Percentiles rank a stretch among this genome's conserved stretches.
phyloP scores from a whole-genome alignment of 2,329 filamentous ascomycete species.

The Pseudogymnoascus sp. region DNA sequence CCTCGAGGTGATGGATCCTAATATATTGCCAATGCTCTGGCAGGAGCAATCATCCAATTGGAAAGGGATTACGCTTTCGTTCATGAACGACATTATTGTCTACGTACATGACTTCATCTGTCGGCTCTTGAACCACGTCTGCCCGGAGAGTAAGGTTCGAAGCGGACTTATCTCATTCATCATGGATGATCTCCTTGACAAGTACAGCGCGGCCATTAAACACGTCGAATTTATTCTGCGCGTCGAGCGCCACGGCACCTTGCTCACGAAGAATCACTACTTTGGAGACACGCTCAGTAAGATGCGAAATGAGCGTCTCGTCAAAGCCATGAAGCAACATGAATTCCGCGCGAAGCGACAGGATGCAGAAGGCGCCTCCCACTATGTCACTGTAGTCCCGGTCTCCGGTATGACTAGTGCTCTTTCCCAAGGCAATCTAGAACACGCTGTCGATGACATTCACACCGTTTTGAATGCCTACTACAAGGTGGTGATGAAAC shows the following conservation, averaged over 20 bases:
- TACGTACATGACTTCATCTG: slow-evolving; percentile 43
- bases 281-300: slow-evolving; percentile 37
- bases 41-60: slow-evolving; percentile 49
- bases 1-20: not conserved
- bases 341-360: not conserved
- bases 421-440: slow-evolving; percentile 26
- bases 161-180: slow-evolving; percentile 28
- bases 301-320: not conserved
- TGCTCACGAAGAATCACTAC: slow-evolving; percentile 45
- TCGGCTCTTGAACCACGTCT: slow-evolving; percentile 13
- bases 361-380: not conserved
- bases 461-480: slow-evolving; percentile 55
- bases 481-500: slow-evolving; percentile 53
- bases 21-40: slow-evolving; percentile 12
- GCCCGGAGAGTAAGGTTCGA: slow-evolving; percentile 36
- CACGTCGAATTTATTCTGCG: slow-evolving; percentile 45
- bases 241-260: slow-evolving; percentile 41
- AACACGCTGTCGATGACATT: slow-evolving; percentile 42
- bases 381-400: not conserved
- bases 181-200: slow-evolving; percentile 28
- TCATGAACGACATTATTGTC: slow-evolving; percentile 44
- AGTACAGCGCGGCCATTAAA: slow-evolving; percentile 42
- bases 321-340: not conserved
- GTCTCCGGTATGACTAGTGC: not conserved
- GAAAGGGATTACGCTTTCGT: slow-evolving; percentile 38